Evolutionary conservation across 306 rosid genomes (phyloP), one percentile per base, ranked within the genome.

Genomic region (Elaeagnus macrophylla): DNA sequence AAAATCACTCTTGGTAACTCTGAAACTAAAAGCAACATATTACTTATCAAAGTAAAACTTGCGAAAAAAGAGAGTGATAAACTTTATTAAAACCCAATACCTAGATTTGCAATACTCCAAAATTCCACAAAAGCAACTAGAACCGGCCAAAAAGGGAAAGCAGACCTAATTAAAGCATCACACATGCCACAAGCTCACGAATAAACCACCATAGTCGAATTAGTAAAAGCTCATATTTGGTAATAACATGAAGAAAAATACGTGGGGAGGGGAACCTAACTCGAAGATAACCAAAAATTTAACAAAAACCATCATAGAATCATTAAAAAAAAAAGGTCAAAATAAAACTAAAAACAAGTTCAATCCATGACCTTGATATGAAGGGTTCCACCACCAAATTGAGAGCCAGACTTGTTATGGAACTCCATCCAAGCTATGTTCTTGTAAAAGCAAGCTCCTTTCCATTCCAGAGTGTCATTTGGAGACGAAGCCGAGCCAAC

Each of bases 381-480:
- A 64, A 93, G 95, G 36, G 96, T 87, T 19, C 99, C 99, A 42
- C 99, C 99, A 8, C 99, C 99, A 61, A 72, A 84, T 65, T 84
- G 49, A 15, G 77, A 37, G 45, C 74, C 79, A 39, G 62, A 54
- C 9, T 93, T 73, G 62, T 87, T 87, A 63, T 84, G 83, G 65
- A 91, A 80, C 52, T 76, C 96, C 75, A 93, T 57, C 96, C 99
- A 87, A 36, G 99, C 99, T 0, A 39, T 48, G 71, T 87, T 93
- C 12, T 84, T 1, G 63, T 67, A 77, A 51, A 93, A 93, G 70
- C 99, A 93, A 5, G 96, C 78, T 6, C 94, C 99, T 47, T 87
- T 74, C 99, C 99, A 93, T 6, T 65, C 63, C 18, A 57, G 17
- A 6, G 47, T 2, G 18, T 73, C 19, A 0, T 67, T 61, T 0